Conservation (phyloP, 805 yeast genomes). For the Candida sonorensis region DNA sequence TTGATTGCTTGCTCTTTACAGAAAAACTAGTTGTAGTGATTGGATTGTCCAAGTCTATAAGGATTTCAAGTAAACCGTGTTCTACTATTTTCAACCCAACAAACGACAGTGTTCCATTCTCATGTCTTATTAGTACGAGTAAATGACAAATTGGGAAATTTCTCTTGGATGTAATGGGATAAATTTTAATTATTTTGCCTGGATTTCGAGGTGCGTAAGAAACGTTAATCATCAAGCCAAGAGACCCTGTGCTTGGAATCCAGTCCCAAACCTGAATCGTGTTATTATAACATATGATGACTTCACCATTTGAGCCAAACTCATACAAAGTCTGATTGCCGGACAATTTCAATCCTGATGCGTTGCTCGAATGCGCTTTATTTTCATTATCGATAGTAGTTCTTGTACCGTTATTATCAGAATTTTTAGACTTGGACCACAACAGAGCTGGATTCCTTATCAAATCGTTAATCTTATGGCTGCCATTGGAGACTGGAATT, state of each 20-base stretch:
- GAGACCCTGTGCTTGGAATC: slow-evolving; percentile 22
- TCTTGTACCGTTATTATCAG: not conserved
- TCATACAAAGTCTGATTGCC: slow-evolving; percentile 17
- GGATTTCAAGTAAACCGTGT: too few species aligned
- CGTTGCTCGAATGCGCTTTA: too few species aligned
- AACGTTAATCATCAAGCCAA: slow-evolving; percentile 27
- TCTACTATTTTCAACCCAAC: too few species aligned
- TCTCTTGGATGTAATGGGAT: too few species aligned
- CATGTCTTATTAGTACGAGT: too few species aligned
- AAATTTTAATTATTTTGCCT: slow-evolving; percentile 9
- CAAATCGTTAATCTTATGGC: slow-evolving; percentile 1
- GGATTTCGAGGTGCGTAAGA: too few species aligned
- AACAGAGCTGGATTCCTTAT: slow-evolving; percentile 8
- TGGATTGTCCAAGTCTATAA: too few species aligned
- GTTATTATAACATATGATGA: slow-evolving; percentile 23
- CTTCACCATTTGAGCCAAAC: slow-evolving; percentile 33
- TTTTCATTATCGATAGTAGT: too few species aligned
- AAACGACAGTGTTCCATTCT: too few species aligned
- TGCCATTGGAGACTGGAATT: slow-evolving; percentile 1
- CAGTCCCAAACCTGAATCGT: slow-evolving; percentile 35
- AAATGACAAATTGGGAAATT: too few species aligned
- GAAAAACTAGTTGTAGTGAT: slow-evolving; percentile 5
- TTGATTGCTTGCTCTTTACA: slow-evolving; percentile 8
- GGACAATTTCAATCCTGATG: too few species aligned
- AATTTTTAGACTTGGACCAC: slow-evolving; percentile 12